Percentiles rank a stretch among this genome's conserved stretches.
These are phyloP conservation scores for Penicillium fimorum DNA, from an alignment of 495 filamentous ascomycete species.

Conservation along the genomic window DNA sequence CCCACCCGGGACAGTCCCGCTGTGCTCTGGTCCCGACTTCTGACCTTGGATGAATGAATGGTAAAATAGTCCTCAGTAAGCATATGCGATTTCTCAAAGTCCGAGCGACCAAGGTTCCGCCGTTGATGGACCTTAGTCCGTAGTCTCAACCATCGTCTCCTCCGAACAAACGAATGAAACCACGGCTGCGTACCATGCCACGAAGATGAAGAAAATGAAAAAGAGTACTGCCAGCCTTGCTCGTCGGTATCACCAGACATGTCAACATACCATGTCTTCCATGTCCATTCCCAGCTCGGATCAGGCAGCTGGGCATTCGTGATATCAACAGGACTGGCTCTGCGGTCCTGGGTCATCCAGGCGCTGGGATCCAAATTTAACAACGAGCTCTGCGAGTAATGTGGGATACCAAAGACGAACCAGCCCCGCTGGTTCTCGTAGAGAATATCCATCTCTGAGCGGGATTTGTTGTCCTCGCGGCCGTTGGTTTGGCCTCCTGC, in stretches of 20 bases:
- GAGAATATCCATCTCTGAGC: constrained; percentile 74
- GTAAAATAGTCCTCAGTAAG: constrained; percentile 86
- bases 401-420: constrained; percentile 84
- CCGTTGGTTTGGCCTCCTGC: constrained; percentile 8
- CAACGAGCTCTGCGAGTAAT: constrained; percentile 83
- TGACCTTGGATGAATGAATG: constrained; percentile 55
- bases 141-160: constrained; percentile 84
- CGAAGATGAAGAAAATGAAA: constrained; percentile 75
- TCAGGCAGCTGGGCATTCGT: constrained; percentile 90
- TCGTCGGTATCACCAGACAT: constrained; percentile 85
- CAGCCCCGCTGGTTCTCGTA: constrained; percentile 90
- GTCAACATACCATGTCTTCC: constrained; percentile 92
- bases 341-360: constrained; percentile 76
- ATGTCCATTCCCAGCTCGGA: constrained; percentile 94
- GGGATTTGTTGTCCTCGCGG: constrained; percentile 10
- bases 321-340: constrained; percentile 79
- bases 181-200: constrained; percentile 93
- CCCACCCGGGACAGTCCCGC: constrained; percentile 30
- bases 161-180: constrained; percentile 88
- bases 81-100: constrained; percentile 54
- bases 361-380: constrained; percentile 81
- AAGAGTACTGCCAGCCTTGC: constrained; percentile 94
- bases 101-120: constrained; percentile 26
- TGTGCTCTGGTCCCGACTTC: constrained; percentile 41
- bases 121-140: constrained; percentile 56